Evolutionary conservation across 2,329 filamentous ascomycete genomes (phyloP).

Genomic region (Alternaria sp.): DNA sequence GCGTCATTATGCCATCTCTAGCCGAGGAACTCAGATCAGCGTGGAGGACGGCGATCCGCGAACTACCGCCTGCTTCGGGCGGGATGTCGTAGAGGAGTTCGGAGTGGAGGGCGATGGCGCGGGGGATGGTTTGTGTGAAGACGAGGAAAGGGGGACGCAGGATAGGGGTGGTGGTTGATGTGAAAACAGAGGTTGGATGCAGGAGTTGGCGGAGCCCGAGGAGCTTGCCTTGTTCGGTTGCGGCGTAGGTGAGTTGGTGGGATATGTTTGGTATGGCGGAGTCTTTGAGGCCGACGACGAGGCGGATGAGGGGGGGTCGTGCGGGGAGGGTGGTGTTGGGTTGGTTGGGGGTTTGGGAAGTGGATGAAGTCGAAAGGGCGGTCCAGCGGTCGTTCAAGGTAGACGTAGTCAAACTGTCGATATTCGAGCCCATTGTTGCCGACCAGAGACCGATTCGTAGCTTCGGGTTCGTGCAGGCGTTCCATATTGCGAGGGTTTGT

Average conservation of each 20-base stretch:
- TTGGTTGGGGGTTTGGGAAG: conserved; percentile 43
- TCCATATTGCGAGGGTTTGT: conserved; percentile 86
- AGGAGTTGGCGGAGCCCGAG: conserved; percentile 88
- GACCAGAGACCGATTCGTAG: conserved; percentile 88
- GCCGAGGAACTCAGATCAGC: conserved; percentile 79
- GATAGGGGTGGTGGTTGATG: conserved; percentile 50
- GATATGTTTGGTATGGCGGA: conserved; percentile 90
- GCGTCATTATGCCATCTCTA: conserved; percentile 82
- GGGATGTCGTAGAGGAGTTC: conserved; percentile 96
- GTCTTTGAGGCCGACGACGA: conserved; percentile 96
- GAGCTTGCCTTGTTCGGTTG: conserved; percentile 91
- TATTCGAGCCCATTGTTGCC: conserved; percentile 93
- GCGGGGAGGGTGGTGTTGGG: conserved; percentile 21
- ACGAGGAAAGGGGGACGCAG: conserved; percentile 90
- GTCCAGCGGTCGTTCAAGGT: conserved; percentile 56
- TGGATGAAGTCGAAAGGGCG: conserved; percentile 42
- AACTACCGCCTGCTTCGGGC: conserved; percentile 80
- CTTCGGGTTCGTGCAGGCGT: conserved; percentile 72
- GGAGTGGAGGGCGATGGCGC: conserved; percentile 83
- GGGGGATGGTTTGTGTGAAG: conserved; percentile 94
- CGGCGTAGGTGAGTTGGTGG: conserved; percentile 88
- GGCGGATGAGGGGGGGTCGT: conserved; percentile 68
- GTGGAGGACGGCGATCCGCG: conserved; percentile 88
- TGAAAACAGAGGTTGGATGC: conserved; percentile 69
- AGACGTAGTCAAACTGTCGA: conserved; percentile 78